These are phyloP conservation scores for Tothia fuscella DNA, from an alignment of 2,329 filamentous ascomycete species.

Conservation along the genomic window DNA sequence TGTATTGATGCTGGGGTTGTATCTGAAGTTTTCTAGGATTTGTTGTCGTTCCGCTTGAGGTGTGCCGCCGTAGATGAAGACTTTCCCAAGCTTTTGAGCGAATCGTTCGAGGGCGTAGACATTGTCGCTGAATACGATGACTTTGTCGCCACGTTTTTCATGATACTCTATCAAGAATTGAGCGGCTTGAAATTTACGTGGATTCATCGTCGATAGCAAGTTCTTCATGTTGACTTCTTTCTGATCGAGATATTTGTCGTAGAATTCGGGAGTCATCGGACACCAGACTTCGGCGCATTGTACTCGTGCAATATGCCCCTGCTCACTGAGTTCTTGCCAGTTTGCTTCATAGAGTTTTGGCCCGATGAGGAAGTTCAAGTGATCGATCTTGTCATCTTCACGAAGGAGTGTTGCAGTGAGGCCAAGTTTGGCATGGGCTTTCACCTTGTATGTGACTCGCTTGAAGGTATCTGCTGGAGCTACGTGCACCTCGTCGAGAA, in stretches of 20 bases:
- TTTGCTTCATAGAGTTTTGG: constrained; percentile 97
- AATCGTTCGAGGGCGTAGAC: constrained; percentile 85
- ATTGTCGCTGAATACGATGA: constrained; percentile 97
- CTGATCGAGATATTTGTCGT: constrained; percentile 74
- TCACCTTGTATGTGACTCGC: constrained; percentile 84
- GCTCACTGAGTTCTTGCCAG: constrained; percentile 96
- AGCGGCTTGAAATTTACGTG: constrained; percentile 89
- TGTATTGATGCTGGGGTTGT: constrained; percentile 80
- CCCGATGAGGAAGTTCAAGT: constrained; percentile 93
- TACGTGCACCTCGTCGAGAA: constrained; percentile 95
- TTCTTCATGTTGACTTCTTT: constrained; percentile 51
- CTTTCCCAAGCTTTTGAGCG: constrained; percentile 70
- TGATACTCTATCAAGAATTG: constrained; percentile 99
- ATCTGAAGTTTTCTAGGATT: constrained; percentile 89
- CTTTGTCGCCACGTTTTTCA: constrained; percentile 87
- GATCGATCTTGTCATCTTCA: constrained; percentile 97
- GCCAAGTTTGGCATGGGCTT: constrained; percentile 88
- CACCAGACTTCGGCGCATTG: constrained; percentile 99
- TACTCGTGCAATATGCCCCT: constrained; percentile 92
- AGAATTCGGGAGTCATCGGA: constrained; percentile 97
- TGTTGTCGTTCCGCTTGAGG: constrained; percentile 72
- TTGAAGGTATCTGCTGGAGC: constrained; percentile 94
- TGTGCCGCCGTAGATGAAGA: constrained; percentile 85
- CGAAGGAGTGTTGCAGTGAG: constrained; percentile 85
- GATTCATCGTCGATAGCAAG: constrained; percentile 92